Percentiles rank a stretch among this genome's conserved stretches.
Conservation (phyloP, 768 basidiomycete genomes). For the Lactarius hengduanensis region DNA sequence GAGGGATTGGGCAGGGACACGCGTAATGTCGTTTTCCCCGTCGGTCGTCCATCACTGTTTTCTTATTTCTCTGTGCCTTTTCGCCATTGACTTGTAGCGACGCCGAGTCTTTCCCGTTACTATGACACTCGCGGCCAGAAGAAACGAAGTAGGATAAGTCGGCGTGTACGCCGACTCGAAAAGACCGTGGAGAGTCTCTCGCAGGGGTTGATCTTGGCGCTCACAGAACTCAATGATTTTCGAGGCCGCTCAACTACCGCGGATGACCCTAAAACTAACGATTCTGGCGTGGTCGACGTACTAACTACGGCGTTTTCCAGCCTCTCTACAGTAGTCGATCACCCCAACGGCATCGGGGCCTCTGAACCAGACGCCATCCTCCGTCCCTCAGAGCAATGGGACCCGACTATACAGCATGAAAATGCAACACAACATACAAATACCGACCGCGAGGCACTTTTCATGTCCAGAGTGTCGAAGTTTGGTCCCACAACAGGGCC, state of each 20-base stretch:
- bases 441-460: background rate
- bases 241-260: background rate
- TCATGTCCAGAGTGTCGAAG: background rate
- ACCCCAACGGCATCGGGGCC: background rate
- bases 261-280: background rate
- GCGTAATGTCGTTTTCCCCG: background rate
- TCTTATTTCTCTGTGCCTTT: background rate
- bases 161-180: conserved; percentile 10
- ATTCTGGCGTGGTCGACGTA: background rate
- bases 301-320: background rate
- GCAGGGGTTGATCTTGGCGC: conserved; percentile 10
- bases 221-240: background rate
- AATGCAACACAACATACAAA: background rate
- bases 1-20: background rate
- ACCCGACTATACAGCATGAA: background rate
- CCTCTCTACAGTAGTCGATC: background rate
- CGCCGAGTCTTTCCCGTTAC: background rate
- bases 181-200: conserved; percentile 17
- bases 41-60: background rate
- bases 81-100: background rate
- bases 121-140: background rate
- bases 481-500: background rate
- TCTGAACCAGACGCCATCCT: background rate
- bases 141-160: background rate
- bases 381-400: background rate